Base-by-base conservation (phyloP, 2,329 filamentous ascomycete species). In the Mariannaea sp. region DNA sequence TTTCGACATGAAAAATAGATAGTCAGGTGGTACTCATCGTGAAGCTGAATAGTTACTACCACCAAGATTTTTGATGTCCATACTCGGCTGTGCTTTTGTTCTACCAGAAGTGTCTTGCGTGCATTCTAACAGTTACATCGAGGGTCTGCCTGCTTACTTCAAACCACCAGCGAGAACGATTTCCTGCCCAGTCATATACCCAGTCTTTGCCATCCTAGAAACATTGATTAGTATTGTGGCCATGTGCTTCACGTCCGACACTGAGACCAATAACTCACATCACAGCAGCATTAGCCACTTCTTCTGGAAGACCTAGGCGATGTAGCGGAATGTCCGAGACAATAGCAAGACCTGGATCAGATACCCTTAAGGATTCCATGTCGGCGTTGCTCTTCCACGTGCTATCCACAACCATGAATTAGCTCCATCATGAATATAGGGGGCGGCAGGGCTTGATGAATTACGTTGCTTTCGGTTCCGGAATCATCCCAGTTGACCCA, bases 401-500 rank as follows among this genome's bases (percentile, higher is more conserved):
- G 1, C 71, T 73, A 8, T 24, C 5, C 22, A 1, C 8, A 9
- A 10, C 3, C n/a, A 5, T 42, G 47, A 19, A 51, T 35, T 6
- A 22, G 17, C 4, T 4, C 9, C 3, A 2, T 16, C 7, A 7
- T 0, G 7, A 10, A 7, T 19, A 13, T 5, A n/a, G 39, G 38
- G 6, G 6, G 10, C 5, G 2, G 22, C 22, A 10, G 3, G 10
- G 12, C 12, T 20, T 8, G 12, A 8, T 10, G 5, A 24, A 53
- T 41, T 55, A 71, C 70, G 53, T 61, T 30, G 64, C 61, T 20
- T 65, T 67, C 1, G 70, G 69, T 0, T 64, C 61, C 1, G 70
- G 67, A 29, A 72, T 72, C 70, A 72, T 71, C 30, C 68, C 70
- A 7, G 70, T 72, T 2, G 64, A 60, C 0, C 68, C 70, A 33